Conservation (phyloP, 768 basidiomycete genomes). For the Pulveroboletus frians region DNA sequence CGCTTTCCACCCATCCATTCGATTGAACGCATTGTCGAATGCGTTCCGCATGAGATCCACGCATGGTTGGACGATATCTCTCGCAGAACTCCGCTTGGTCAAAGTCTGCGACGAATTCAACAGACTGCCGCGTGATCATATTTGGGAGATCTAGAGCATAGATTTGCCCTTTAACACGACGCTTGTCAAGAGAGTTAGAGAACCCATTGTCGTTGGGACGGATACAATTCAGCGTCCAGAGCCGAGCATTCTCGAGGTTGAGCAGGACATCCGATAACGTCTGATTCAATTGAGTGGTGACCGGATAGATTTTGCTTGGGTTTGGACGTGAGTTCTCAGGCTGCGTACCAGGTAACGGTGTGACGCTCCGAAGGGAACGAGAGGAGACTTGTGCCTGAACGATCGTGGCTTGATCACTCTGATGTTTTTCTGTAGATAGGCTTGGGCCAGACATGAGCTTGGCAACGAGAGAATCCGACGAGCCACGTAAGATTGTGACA, state of each 20-base stretch:
- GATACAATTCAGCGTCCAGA: constrained; percentile 58
- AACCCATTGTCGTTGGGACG: constrained; percentile 62
- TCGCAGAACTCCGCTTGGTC: constrained; percentile 46
- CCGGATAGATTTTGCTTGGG: constrained; percentile 48
- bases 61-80: constrained; percentile 48
- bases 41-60: constrained; percentile 42
- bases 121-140: constrained; percentile 42
- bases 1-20: constrained; percentile 48
- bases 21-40: constrained; percentile 47
- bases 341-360: constrained; percentile 27
- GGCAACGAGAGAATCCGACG: constrained; percentile 48
- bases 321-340: constrained; percentile 43
- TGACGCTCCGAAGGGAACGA: constrained; percentile 48
- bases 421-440: constrained; percentile 53
- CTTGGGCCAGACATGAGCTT: constrained; percentile 62
- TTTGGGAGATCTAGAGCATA: constrained; percentile 49
- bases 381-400: constrained; percentile 63
- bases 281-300: constrained; percentile 55
- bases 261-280: constrained; percentile 44
- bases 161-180: constrained; percentile 54
- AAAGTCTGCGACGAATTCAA: constrained; percentile 50
- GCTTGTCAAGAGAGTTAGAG: constrained; percentile 60
- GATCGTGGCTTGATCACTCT: constrained; percentile 50
- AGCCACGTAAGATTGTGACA: constrained; percentile 48
- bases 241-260: constrained; percentile 39